phyloP scores from a whole-genome alignment of 371 early-diverging fungal genomes.

The Mortierella sp. region DNA sequence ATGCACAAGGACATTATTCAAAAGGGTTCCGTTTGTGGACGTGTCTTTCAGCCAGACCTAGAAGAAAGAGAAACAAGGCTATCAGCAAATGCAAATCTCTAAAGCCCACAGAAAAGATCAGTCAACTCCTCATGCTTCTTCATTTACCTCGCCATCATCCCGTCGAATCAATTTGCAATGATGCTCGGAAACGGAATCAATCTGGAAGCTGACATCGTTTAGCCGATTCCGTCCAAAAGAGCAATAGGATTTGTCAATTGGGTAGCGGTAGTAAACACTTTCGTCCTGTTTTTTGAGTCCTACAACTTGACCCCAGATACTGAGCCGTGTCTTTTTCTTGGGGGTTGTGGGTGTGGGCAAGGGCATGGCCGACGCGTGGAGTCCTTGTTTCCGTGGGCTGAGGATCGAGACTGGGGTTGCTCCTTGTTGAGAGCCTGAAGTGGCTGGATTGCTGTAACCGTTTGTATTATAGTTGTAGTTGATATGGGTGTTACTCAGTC shows the following conservation, averaged over 20 bases:
- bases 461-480: background rate
- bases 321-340: constrained; percentile 21
- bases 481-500: constrained; percentile 16
- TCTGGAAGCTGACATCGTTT: constrained; percentile 34
- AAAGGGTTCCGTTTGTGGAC: constrained; percentile 31
- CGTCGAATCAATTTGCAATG: constrained; percentile 44
- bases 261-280: constrained; percentile 31
- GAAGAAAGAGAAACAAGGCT: background rate
- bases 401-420: background rate
- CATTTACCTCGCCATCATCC: constrained; percentile 42
- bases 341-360: constrained; percentile 24
- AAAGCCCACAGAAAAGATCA: background rate
- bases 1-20: constrained; percentile 42
- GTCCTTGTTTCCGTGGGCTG: too few species aligned
- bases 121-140: background rate
- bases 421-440: constrained; percentile 3
- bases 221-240: constrained; percentile 30
- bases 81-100: too few species aligned
- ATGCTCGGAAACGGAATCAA: constrained; percentile 35
- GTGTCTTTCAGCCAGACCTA: constrained; percentile 49
- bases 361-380: too few species aligned
- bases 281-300: constrained; percentile 33
- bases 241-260: constrained; percentile 42
- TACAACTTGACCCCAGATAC: constrained; percentile 35
- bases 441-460: background rate